Evolutionary conservation across 176 grass and related monocot genomes (phyloP).

Genomic region (Lolium rigidum): DNA sequence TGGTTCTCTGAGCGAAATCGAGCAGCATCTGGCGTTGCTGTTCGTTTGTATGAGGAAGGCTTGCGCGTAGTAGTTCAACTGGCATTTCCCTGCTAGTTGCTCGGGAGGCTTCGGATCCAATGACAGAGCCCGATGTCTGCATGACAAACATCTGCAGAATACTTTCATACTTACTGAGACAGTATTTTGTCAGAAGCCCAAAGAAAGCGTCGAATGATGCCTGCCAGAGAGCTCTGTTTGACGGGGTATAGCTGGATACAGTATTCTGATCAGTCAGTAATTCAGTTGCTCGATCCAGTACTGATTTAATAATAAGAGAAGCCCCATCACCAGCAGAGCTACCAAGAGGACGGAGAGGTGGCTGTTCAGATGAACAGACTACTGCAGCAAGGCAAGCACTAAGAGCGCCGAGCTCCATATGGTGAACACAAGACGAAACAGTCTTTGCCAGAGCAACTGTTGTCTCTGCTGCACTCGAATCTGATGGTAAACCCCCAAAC

Average conservation of each 20-base stretch:
- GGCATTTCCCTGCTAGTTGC: slow-evolving; percentile 96
- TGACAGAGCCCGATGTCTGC: slow-evolving; percentile 57
- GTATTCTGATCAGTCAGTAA: slow-evolving; percentile 78
- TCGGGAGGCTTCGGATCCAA: slow-evolving; percentile 75
- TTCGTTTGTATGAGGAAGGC: slow-evolving; percentile 96
- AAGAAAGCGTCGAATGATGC: slow-evolving; percentile 99
- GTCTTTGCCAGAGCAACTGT: slow-evolving; percentile 68
- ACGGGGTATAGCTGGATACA: slow-evolving; percentile 59
- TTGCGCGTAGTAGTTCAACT: slow-evolving; percentile 82
- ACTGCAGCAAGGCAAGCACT: slow-evolving; percentile 97
- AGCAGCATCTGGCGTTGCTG: slow-evolving; percentile 81
- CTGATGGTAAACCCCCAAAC: slow-evolving; percentile 87
- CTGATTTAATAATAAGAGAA: slow-evolving; percentile 80
- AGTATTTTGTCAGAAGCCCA: slow-evolving; percentile 91
- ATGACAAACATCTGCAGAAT: slow-evolving; percentile 79
- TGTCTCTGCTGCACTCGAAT: slow-evolving; percentile 79
- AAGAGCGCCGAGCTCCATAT: slow-evolving; percentile 88
- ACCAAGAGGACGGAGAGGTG: slow-evolving; percentile 89
- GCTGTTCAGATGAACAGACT: slow-evolving; percentile 97
- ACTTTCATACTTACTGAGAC: slow-evolving; percentile 91
- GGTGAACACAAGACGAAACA: slow-evolving; percentile 67
- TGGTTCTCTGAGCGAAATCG: slow-evolving; percentile 88
- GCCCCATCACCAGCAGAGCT: slow-evolving; percentile 92
- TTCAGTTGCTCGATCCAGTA: slow-evolving; percentile 89
- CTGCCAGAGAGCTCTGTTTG: slow-evolving; percentile 94